These are phyloP conservation scores for Ogataea naganishii DNA, from an alignment of 805 yeast genomes.

Conservation along the genomic window DNA sequence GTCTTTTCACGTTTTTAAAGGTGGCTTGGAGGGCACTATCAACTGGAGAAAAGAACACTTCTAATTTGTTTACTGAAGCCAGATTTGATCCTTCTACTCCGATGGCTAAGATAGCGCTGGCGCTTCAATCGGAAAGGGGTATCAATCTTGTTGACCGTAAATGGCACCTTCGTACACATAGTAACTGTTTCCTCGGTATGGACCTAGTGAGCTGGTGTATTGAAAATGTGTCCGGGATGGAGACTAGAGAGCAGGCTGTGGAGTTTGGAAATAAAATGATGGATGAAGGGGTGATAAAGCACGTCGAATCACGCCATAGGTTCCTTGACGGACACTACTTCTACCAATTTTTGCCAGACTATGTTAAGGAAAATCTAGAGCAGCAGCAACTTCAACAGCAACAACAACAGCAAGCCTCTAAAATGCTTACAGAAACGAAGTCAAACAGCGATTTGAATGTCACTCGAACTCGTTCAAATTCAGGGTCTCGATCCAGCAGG, in stretches of 20 bases:
- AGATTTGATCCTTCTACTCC: constrained; percentile 41
- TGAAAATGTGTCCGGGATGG: constrained; percentile 70
- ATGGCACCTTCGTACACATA: constrained; percentile 84
- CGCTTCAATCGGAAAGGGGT: constrained; percentile 59
- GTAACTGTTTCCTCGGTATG: constrained; percentile 74
- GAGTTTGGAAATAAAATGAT: constrained; percentile 70
- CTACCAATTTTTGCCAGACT: constrained; percentile 60
- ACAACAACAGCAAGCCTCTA: constrained; percentile 3
- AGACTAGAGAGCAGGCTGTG: constrained; percentile 76
- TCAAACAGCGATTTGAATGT: no score
- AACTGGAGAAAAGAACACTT: constrained; percentile 9
- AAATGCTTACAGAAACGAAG: no score
- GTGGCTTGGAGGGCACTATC: constrained; percentile 20
- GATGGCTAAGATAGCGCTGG: constrained; percentile 46
- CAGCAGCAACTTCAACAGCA: constrained; percentile 7
- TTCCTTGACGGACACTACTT: constrained; percentile 92
- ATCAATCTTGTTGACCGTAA: constrained; percentile 65
- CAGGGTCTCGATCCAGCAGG: constrained; percentile 8
- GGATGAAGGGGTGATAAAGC: constrained; percentile 65
- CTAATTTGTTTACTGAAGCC: constrained; percentile 14
- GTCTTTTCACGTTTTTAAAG: constrained; percentile 55
- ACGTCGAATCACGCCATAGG: constrained; percentile 75
- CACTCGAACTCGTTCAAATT: constrained; percentile 7
- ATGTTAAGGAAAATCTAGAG: constrained; percentile 23
- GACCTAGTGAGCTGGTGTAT: constrained; percentile 83